Evolutionary conservation across 345 rosid species (phyloP), one percentile per base, ranked within the genome.

Genomic region (Cardamine resedifolia): DNA sequence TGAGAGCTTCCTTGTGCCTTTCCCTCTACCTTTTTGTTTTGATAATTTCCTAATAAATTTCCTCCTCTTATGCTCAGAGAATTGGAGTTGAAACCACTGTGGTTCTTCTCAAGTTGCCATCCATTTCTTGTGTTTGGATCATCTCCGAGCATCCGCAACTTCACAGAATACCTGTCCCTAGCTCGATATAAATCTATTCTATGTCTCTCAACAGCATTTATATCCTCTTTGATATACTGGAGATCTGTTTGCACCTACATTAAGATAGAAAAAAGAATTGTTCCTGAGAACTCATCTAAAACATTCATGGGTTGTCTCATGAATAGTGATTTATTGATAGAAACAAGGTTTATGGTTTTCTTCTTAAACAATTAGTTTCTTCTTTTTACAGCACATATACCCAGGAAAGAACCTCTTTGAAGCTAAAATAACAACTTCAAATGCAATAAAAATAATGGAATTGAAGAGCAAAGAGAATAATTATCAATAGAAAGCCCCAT

Each of bases 61-160:
- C 90, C 90, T 68, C 90, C 98, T 73, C 88, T 85, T 2, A 72
- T 75, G 81, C 75, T 83, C 38, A 77, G 67, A 74, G 90, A 80
- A 77, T 87, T 72, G 66, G 87, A 85, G 73, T 79, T 71, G 47
- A 81, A 73, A 63, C 89, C 83, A 73, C 82, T 73, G 55, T 71
- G 73, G 52, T 56, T 85, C 83, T 80, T 90, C 58, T 92, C 94
- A 36, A 70, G 76, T 26, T 86, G 78, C 92, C 96, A 80, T 15
- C 82, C 83, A 81, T 77, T 88, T 78, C 94, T 81, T 58, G 79
- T 50, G 78, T 74, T 77, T 43, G 79, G 78, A 74, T 90, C 96
- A 85, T 91, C 97, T 74, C 90, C 98, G 63, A 88, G 87, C 90
- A 91, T 90, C 75, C 85, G 80, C 77, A 95, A 76, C 80, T 88